These are phyloP conservation scores for Mallotus japonicus DNA, from an alignment of 441 rosid species.

Conservation along the genomic window DNA sequence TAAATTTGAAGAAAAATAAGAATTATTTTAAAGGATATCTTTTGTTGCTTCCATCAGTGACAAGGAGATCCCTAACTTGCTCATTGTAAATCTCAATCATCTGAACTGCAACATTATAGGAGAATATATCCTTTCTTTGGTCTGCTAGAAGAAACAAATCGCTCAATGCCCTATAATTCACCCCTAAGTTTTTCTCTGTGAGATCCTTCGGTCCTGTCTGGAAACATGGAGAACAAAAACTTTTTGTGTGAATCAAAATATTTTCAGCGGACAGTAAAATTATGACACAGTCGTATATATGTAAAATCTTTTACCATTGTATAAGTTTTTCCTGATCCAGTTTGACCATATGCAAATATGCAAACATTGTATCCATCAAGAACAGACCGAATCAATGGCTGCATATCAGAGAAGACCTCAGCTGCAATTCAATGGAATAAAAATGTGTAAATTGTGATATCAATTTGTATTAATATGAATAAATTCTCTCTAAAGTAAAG, in stretches of 20 bases:
- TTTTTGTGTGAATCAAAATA: not conserved
- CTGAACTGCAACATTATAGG: conserved; percentile 85
- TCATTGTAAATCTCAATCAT: conserved; percentile 97
- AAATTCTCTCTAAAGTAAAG: conserved; percentile 8
- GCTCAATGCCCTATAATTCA: conserved; percentile 86
- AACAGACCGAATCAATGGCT: conserved; percentile 83
- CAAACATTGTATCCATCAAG: conserved; percentile 94
- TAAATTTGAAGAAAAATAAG: conserved; percentile 12
- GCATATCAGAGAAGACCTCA: conserved; percentile 92
- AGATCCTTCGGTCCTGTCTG: conserved; percentile 90
- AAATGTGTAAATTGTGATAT: conserved; percentile 14
- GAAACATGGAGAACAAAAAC: conserved; percentile 21
- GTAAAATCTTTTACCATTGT: conserved; percentile 63
- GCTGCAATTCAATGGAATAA: conserved; percentile 46
- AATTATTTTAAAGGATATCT: conserved; percentile 70
- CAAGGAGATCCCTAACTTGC: conserved; percentile 93
- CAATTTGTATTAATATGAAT: conserved; percentile 2
- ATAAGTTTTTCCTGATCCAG: conserved; percentile 86
- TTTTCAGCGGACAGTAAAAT: conserved; percentile 2
- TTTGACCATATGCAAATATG: conserved; percentile 96
- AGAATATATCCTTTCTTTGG: conserved; percentile 74
- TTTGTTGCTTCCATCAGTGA: conserved; percentile 82
- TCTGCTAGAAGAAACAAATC: conserved; percentile 82
- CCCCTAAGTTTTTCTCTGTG: conserved; percentile 76
- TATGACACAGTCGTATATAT: conserved; percentile 3